Base-by-base conservation (phyloP, 768 basidiomycete species). In the Pleurotus salmoneostramineus region DNA sequence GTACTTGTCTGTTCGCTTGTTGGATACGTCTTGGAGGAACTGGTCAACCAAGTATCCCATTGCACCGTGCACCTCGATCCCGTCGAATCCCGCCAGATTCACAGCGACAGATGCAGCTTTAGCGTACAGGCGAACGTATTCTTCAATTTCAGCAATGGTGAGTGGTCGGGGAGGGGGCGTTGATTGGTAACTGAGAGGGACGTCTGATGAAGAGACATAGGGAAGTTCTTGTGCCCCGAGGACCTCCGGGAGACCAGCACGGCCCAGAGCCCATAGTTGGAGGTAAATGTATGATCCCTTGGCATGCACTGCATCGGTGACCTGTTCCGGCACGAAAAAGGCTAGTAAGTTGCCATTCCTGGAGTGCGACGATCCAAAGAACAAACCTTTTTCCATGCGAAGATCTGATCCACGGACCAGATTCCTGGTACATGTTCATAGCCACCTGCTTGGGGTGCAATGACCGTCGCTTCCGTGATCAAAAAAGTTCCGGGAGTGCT, bases 1-100 rank as follows among this genome's bases (percentile, higher is more conserved):
- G 67, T 87, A 91, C 46, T 77, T 71, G 65, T 90, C 88, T 6
- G 77, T 82, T 12, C 86, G 77, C 3, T 75, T 64, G 68, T 89
- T 89, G 37, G 72, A 73, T n/a, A 73, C 65, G 31, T 79, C 73
- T 62, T 86, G 83, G 6, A 84, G 60, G 73, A 89, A 88, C 65
- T 89, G 84, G 63, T 88, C 83, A n/a, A 77, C 56, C 8, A 85
- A 65, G 58, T 80, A 81, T 0, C 77, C 76, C 57, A 80, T 78
- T 52, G 74, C 76, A 56, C 68, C 69, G 57, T 77, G 79, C 48
- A 81, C 64, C 68, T 83, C 81, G 31, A 83, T 75, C 4, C 82
- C 82, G 61, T 84, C 83, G 62, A 82, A 83, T 2, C 82, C 83
- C n/a, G 80, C 79, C 52, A 72, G 71, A 46, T 78, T 78, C 1